Conservation (phyloP, 148 eudicot genomes). For the Salicornia ramosissima region DNA sequence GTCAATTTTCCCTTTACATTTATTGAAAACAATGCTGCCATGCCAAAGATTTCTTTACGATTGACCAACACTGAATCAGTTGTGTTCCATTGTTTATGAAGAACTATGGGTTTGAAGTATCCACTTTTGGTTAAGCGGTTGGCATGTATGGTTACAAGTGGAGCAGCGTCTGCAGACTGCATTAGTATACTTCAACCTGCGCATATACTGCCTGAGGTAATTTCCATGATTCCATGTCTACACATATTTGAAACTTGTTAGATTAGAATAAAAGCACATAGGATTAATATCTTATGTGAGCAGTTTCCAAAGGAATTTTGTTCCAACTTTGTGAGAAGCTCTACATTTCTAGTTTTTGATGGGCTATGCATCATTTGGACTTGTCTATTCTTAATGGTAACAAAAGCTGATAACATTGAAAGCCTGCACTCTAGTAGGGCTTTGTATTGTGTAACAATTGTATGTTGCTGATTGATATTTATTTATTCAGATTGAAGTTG, state of each 20-base stretch:
- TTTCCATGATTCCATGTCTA: neutral
- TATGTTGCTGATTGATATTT: neutral
- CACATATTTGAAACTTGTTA: neutral
- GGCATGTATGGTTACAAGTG: conserved; percentile 81
- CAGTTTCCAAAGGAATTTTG: neutral
- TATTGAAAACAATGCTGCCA: neutral
- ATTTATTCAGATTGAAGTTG: conserved; percentile 64
- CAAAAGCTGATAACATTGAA: neutral
- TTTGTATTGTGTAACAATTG: neutral
- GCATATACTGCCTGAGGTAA: conserved; percentile 46
- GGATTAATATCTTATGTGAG: too few relatives aligned
- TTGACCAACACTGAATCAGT: conserved; percentile 1
- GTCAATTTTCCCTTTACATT: neutral
- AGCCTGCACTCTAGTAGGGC: neutral
- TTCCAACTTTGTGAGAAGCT: neutral
- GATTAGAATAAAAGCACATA: neutral
- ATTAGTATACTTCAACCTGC: conserved; percentile 88
- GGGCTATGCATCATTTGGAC: neutral
- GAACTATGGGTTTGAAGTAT: conserved; percentile 70
- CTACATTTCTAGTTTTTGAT: neutral
- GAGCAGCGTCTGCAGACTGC: conserved; percentile 49
- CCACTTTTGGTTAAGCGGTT: conserved; percentile 83
- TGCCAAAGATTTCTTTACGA: neutral
- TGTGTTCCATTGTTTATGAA: conserved; percentile 29
- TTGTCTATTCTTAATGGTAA: neutral